Percentiles rank a stretch among this genome's conserved stretches.
These are phyloP conservation scores for Monosporozyma aerobia DNA, from an alignment of 805 yeast species.

Conservation along the genomic window DNA sequence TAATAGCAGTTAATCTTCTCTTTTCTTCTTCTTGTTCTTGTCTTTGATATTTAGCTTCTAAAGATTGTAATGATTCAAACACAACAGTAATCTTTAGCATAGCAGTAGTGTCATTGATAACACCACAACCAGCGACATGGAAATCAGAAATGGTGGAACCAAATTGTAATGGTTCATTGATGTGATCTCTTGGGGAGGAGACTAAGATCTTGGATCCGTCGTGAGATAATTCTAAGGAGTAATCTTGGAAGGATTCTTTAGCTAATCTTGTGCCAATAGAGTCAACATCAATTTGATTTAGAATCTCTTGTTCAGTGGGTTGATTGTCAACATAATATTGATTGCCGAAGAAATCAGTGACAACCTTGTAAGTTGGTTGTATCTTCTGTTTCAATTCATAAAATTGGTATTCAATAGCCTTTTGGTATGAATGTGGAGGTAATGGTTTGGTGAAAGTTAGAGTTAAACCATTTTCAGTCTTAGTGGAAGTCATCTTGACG, in stretches of 20 bases:
- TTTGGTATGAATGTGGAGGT: constrained; percentile 12
- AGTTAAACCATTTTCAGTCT: constrained; percentile 4
- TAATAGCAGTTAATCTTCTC: constrained; percentile 1
- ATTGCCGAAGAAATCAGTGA: constrained; percentile 23
- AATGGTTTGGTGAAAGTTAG: constrained; percentile 16
- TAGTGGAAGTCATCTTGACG: background rate
- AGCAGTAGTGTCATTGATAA: constrained; percentile 15
- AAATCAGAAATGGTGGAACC: constrained; percentile 18
- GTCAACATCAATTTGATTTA: constrained; percentile 15
- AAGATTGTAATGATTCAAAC: background rate
- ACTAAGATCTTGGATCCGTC: constrained; percentile 19
- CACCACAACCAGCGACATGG: constrained; percentile 16
- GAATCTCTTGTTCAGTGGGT: constrained; percentile 15
- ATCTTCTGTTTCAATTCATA: constrained; percentile 7
- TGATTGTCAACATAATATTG: constrained; percentile 24
- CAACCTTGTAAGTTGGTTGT: constrained; percentile 17
- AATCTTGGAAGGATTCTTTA: constrained; percentile 20
- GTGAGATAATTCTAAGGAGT: constrained; percentile 21
- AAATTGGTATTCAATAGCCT: constrained; percentile 11
- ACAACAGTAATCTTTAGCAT: constrained; percentile 12
- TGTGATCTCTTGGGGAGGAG: constrained; percentile 14
- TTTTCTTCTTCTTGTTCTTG: constrained; percentile 1
- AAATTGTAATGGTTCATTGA: constrained; percentile 15
- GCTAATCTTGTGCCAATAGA: constrained; percentile 16
- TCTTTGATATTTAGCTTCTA: background rate